These are phyloP conservation scores for Calendula officinalis DNA, from an alignment of 129 eudicot genomes.

Conservation along the genomic window DNA sequence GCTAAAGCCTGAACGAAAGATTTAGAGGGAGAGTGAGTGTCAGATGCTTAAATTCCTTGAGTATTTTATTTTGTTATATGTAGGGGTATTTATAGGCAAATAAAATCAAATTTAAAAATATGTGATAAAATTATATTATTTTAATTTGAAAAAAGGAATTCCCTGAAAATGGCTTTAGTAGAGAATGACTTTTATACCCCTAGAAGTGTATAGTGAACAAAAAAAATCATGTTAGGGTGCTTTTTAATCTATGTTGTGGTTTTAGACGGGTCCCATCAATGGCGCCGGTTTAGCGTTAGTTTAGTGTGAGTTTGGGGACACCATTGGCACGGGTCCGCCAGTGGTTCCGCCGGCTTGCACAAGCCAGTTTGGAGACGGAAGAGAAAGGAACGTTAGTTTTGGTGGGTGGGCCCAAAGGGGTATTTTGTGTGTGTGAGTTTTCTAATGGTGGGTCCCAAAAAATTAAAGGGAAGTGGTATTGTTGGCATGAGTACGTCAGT, in stretches of 20 bases:
- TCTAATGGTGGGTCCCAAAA: too few species aligned
- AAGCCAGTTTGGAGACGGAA: too few species aligned
- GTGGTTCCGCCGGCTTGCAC: too few species aligned
- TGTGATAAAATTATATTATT: not conserved
- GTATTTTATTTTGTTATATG: conserved; percentile 11
- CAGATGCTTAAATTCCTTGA: not conserved
- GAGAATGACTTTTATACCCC: conserved; percentile 13
- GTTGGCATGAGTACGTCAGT: too few species aligned
- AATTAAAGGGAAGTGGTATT: too few species aligned
- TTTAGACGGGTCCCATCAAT: too few species aligned
- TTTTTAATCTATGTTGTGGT: not conserved
- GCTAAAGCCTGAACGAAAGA: not conserved
- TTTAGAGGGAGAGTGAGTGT: not conserved
- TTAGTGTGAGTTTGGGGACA: too few species aligned
- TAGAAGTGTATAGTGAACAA: not conserved
- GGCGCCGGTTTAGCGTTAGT: too few species aligned
- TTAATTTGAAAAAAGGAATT: conserved; percentile 2
- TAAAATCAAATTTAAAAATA: not conserved
- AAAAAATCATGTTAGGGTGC: not conserved
- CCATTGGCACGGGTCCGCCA: too few species aligned
- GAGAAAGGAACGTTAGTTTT: too few species aligned
- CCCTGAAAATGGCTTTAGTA: conserved; percentile 12
- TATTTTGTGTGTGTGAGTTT: too few species aligned
- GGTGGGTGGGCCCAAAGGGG: too few species aligned
- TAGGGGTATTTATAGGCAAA: conserved; percentile 28